Evolutionary conservation across 192 early-diverging fungal genomes (phyloP), one percentile per base, ranked within the genome.

Genomic region (Coemansia sp.): DNA sequence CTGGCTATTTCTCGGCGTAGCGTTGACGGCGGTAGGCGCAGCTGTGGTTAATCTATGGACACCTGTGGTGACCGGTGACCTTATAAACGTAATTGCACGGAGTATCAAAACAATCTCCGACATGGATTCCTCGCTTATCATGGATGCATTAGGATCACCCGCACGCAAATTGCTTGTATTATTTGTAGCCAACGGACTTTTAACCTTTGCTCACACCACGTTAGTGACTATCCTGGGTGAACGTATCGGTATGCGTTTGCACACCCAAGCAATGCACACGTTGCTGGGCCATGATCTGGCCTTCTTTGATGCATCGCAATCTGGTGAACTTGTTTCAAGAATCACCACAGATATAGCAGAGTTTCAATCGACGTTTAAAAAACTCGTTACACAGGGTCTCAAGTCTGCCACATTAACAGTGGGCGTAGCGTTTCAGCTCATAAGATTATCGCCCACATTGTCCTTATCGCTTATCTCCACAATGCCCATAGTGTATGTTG

Each of bases 191-290:
- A 85, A 90, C 66, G 88, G 85, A 28, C 77, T 70, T 25, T 73
- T 89, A 61, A 87, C 88, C 28, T 85, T 85, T 71, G 78, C 77
- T 1, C 88, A 89, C 59, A 87, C 87, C n/a, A 71, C 85, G 18
- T 73, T 89, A 60, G 87, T 88, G 8, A 71, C 87, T 5, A 62
- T 76, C 1, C 76, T 89, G 61, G 88, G 88, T 48, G 88, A 88
- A 67, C 81, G 83, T n/a, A 64, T 89, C 0, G 84, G 85, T 2
- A 38, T 63, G 48, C 81, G 88, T 7, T 67, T 89, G 57, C 83
- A 83, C 25, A n/a, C 56, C 20, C 72, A 72, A 33, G 73, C 86
- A 4, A 83, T 88, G 62, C 49, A 65, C 0, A 70, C 85, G 34
- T 81, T 90, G 57, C 64, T 90, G 11, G 58, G 40, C 50, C 87